These are phyloP conservation scores for Suillus variegatus DNA, from an alignment of 768 basidiomycete genomes.

Conservation along the genomic window DNA sequence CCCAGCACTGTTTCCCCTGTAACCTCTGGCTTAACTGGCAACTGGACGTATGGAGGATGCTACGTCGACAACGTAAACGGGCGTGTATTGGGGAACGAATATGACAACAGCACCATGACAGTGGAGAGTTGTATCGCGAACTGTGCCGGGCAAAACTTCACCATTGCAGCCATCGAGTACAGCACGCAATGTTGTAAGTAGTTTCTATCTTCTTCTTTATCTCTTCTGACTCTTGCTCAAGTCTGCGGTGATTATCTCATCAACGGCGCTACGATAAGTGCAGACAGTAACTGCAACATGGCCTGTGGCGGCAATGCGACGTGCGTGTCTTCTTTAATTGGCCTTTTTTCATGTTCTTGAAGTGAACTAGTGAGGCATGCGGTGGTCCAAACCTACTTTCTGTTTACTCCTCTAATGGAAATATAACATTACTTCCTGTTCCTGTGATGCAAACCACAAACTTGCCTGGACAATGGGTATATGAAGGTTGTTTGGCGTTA, in stretches of 20 bases:
- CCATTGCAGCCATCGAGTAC: conserved; percentile 73
- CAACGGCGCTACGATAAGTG: conserved; percentile 54
- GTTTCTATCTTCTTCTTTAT: conserved; percentile 1
- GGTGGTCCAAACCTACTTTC: conserved; percentile 76
- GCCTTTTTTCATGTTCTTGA: conserved; percentile 9
- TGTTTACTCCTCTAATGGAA: conserved; percentile 57
- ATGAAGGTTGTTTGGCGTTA: conserved; percentile 68
- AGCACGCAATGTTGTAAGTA: conserved; percentile 50
- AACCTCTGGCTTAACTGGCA: conserved; percentile 49
- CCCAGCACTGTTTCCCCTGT: conserved; percentile 43
- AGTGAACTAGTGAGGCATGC: conserved; percentile 55
- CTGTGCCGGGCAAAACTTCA: conserved; percentile 59
- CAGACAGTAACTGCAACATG: conserved; percentile 65
- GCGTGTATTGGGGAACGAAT: conserved; percentile 52
- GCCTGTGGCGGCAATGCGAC: conserved; percentile 67
- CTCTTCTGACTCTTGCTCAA: conserved; percentile 27
- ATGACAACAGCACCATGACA: conserved; percentile 46
- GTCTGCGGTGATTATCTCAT: conserved; percentile 73
- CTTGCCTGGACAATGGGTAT: conserved; percentile 65
- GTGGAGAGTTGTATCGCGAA: conserved; percentile 61
- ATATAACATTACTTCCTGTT: conserved; percentile 57
- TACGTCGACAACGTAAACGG: conserved; percentile 75
- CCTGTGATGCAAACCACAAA: conserved; percentile 54
- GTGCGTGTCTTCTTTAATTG: conserved; percentile 38
- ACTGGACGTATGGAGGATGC: conserved; percentile 65